Conservation (phyloP, 2,329 filamentous ascomycete genomes). For the Plectosphaerella cucumerina region DNA sequence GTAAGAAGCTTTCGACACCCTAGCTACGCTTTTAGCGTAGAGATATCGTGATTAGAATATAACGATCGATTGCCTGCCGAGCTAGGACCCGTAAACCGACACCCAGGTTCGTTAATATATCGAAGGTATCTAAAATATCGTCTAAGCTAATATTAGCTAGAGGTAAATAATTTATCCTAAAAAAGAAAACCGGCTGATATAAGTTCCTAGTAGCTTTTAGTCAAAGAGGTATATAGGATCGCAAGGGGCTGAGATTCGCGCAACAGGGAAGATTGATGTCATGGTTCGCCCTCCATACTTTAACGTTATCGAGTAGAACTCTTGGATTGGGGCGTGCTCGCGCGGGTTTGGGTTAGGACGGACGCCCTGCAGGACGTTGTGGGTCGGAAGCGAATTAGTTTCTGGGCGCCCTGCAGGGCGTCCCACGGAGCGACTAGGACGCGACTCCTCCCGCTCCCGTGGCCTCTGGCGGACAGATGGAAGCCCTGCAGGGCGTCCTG, state of each 20-base stretch:
- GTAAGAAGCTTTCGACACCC: constrained; percentile 16
- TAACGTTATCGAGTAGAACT: neutral
- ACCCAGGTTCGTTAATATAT: constrained; percentile 13
- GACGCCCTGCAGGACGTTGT: too few species aligned
- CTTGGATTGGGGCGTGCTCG: too few species aligned
- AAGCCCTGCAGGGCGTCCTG: too few species aligned
- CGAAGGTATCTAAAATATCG: constrained; percentile 17
- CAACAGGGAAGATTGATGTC: neutral
- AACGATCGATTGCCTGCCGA: constrained; percentile 8
- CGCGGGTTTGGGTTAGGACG: too few species aligned
- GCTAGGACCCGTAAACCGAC: constrained; percentile 9
- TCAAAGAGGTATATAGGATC: neutral
- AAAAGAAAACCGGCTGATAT: neutral
- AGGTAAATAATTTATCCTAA: constrained; percentile 4
- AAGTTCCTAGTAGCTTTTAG: neutral
- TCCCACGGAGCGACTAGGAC: too few species aligned
- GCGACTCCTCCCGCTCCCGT: too few species aligned
- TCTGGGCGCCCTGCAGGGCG: too few species aligned
- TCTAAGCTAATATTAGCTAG: constrained; percentile 14
- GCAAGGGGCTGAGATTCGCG: neutral
- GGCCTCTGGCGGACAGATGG: too few species aligned
- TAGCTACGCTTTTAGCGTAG: constrained; percentile 12
- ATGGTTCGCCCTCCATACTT: constrained; percentile 1
- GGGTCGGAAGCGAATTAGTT: too few species aligned
- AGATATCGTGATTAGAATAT: constrained; percentile 13